Evolutionary conservation across 371 early-diverging fungal species (phyloP).

Genomic region (Rhizomucor pusillus): DNA sequence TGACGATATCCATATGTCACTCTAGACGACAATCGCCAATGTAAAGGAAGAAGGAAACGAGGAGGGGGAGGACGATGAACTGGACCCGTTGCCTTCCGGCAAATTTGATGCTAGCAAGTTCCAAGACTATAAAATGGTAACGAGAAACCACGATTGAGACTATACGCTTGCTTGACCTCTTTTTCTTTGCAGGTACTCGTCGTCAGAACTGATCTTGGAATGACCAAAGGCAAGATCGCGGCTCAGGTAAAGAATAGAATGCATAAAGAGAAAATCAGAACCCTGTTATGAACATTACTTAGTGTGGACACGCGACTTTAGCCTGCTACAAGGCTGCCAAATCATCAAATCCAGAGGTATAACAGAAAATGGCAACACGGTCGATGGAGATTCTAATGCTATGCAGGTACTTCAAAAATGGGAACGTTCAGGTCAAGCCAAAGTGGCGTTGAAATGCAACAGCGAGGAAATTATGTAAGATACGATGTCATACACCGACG

Average conservation of each 20-base stretch:
- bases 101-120: conserved; percentile 28
- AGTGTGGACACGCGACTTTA: conserved; percentile 93
- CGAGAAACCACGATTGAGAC: background rate
- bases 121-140: conserved; percentile 53
- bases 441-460: conserved; percentile 80
- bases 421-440: conserved; percentile 84
- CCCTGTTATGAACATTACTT: background rate
- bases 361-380: background rate
- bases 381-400: background rate
- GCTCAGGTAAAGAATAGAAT: conserved; percentile 77
- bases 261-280: background rate
- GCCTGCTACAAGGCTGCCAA: conserved; percentile 76
- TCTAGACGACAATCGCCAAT: conserved; percentile 2
- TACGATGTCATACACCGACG: no score
- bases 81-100: conserved; percentile 31
- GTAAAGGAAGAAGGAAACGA: conserved; percentile 28
- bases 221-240: conserved; percentile 96
- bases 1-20: background rate
- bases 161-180: background rate
- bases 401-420: conserved; percentile 61
- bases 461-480: conserved; percentile 79
- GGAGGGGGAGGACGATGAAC: conserved; percentile 30
- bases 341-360: conserved; percentile 55
- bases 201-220: conserved; percentile 87
- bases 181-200: conserved; percentile 60